Evolutionary conservation across 495 filamentous ascomycete species (phyloP).

Genomic region (Tuber calosporum): DNA sequence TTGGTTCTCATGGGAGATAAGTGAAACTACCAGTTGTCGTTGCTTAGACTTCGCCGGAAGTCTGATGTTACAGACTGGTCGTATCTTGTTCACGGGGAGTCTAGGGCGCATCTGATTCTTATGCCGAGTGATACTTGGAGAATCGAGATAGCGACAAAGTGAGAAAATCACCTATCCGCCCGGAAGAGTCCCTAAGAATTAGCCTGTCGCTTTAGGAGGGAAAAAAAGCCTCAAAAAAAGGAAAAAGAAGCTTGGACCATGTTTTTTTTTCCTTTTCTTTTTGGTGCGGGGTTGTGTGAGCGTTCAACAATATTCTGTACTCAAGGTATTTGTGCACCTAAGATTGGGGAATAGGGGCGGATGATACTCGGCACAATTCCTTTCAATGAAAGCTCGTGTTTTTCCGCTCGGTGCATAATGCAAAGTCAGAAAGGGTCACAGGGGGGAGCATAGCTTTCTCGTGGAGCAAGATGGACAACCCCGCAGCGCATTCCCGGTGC

Average conservation of each 20-base stretch:
- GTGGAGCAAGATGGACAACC: not conserved
- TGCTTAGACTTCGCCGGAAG: not conserved
- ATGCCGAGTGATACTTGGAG: slow-evolving; percentile 3
- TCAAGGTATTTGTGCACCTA: not conserved
- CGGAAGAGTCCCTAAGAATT: not conserved
- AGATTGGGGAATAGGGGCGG: not conserved
- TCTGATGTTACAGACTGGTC: not conserved
- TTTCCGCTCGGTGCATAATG: not conserved
- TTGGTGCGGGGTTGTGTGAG: not conserved
- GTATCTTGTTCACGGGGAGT: not conserved
- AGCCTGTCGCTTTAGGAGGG: not conserved
- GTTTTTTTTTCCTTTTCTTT: not conserved
- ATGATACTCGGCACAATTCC: not conserved
- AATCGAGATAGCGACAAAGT: not conserved
- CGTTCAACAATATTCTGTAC: not conserved
- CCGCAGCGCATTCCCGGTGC: not conserved
- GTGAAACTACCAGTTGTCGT: not conserved
- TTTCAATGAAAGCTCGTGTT: not conserved
- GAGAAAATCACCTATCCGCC: not conserved
- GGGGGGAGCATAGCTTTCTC: not conserved
- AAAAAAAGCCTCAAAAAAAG: not conserved
- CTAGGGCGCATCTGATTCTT: not conserved
- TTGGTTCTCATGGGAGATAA: not conserved
- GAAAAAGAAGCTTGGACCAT: not conserved
- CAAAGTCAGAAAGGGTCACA: not conserved